Evolutionary conservation across 306 rosid genomes (phyloP).

Genomic region (Astragalus glycyphyllos): DNA sequence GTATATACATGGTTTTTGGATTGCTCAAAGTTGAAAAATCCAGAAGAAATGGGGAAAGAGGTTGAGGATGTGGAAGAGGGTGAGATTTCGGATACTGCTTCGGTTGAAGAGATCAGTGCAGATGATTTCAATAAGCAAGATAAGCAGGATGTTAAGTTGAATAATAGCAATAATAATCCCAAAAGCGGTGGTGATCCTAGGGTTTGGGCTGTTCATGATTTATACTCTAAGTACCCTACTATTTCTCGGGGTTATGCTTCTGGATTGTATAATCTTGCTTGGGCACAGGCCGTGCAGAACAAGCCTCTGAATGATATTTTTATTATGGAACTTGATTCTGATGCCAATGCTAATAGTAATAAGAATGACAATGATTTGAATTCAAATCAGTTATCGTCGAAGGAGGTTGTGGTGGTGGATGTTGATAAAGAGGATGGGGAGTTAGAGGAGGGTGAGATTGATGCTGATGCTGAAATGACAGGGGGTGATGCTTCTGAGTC

Average conservation of each 20-base stretch:
- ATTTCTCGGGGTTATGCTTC: constrained; percentile 69
- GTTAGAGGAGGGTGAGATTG: constrained; percentile 99
- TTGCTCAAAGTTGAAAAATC: constrained; percentile 45
- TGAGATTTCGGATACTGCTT: constrained; percentile 88
- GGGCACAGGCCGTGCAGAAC: constrained; percentile 98
- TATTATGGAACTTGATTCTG: constrained; percentile 64
- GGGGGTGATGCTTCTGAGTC: constrained; percentile 31
- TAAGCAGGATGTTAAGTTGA: constrained; percentile 20
- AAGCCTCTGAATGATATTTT: constrained; percentile 79
- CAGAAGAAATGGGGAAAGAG: constrained; percentile 63
- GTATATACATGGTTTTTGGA: constrained; percentile 60
- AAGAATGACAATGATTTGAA: constrained; percentile 15
- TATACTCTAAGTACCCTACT: constrained; percentile 66
- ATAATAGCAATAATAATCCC: constrained; percentile 31
- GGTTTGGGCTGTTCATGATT: constrained; percentile 81
- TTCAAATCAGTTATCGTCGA: constrained; percentile 44
- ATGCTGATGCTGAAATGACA: constrained; percentile 70
- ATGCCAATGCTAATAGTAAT: constrained; percentile 45
- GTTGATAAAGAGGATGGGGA: constrained; percentile 90
- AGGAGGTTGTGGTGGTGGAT: constrained; percentile 47
- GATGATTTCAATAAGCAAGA: constrained; percentile 85
- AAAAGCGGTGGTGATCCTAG: constrained; percentile 43
- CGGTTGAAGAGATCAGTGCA: constrained; percentile 88
- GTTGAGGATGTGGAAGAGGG: constrained; percentile 91
- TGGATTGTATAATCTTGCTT: constrained; percentile 79